Evolutionary conservation across 495 filamentous ascomycete genomes (phyloP).

Genomic region (Neurospora sp.): DNA sequence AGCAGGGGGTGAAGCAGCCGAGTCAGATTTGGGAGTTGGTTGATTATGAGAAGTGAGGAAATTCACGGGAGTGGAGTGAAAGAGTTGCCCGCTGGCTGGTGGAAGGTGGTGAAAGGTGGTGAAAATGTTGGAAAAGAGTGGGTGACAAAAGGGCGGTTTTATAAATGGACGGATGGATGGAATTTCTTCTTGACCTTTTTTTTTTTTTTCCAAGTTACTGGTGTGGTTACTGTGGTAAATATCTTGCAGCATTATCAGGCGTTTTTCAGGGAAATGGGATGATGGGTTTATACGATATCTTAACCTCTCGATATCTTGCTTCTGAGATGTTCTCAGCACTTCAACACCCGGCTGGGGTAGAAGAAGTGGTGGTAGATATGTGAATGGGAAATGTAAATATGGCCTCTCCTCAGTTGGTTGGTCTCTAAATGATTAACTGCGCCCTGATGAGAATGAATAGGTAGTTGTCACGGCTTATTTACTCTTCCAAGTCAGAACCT

Average conservation of each 20-base stretch:
- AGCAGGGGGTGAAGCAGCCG: constrained; percentile 34
- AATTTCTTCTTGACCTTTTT: not conserved
- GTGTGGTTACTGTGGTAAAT: not conserved
- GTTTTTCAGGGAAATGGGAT: not conserved
- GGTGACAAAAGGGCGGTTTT: not conserved
- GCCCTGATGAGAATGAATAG: not conserved
- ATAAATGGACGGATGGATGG: not conserved
- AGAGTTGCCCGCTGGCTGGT: not conserved
- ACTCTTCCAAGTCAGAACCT: not conserved
- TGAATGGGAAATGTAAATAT: not conserved
- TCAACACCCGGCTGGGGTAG: not conserved
- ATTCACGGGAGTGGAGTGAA: too few relatives aligned
- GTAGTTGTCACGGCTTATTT: not conserved
- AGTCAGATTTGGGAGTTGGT: constrained; percentile 27
- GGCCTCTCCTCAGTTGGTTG: not conserved
- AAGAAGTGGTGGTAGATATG: not conserved
- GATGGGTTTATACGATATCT: not conserved
- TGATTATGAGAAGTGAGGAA: constrained; percentile 19
- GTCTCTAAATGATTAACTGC: not conserved
- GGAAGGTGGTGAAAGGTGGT: not conserved
- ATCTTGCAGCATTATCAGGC: not conserved
- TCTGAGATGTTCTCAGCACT: not conserved
- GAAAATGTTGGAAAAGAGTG: not conserved
- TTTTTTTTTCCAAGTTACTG: not conserved
- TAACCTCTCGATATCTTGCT: not conserved